These are phyloP conservation scores for Leishmania lainsoni DNA, from an alignment of 208 protist genomes.

Conservation along the genomic window DNA sequence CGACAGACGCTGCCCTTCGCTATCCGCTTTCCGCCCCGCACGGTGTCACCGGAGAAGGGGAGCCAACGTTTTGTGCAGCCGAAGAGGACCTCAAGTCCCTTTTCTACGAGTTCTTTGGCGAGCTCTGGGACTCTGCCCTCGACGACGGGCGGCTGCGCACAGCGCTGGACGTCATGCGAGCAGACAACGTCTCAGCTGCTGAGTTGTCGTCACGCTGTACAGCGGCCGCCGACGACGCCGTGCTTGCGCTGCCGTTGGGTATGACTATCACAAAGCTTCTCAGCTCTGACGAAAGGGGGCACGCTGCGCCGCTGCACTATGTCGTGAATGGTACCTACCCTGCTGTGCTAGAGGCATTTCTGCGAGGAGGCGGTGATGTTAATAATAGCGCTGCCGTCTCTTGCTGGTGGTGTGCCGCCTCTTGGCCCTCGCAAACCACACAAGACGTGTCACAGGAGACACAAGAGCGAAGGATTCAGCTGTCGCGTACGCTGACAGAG, in stretches of 20 bases:
- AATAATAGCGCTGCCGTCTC: no score
- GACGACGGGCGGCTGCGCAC: conserved; percentile 60
- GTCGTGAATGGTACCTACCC: conserved; percentile 85
- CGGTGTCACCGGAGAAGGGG: neutral
- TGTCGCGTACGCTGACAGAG: neutral
- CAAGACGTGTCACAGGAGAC: neutral
- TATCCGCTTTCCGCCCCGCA: conserved; percentile 7
- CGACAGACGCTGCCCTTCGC: conserved; percentile 31
- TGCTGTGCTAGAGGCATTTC: conserved; percentile 42
- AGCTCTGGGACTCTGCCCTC: conserved; percentile 71
- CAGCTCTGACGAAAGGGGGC: neutral
- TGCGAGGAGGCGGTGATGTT: neutral
- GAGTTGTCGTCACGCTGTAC: conserved; percentile 45
- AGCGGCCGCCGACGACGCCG: conserved; percentile 3
- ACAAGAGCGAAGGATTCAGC: neutral
- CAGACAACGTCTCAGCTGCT: conserved; percentile 30
- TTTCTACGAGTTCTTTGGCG: conserved; percentile 59
- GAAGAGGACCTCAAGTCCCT: conserved; percentile 43
- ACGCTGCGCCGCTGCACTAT: conserved; percentile 30
- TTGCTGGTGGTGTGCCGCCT: conserved; percentile 34
- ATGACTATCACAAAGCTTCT: conserved; percentile 21
- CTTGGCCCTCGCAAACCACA: neutral
- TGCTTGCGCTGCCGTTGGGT: conserved; percentile 19
- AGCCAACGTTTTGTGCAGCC: conserved; percentile 7
- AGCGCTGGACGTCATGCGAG: conserved; percentile 48